Percentiles rank a stretch among this genome's conserved stretches.
These are phyloP conservation scores for Abelmoschus esculentus DNA, from an alignment of 345 rosid genomes.

Conservation along the genomic window DNA sequence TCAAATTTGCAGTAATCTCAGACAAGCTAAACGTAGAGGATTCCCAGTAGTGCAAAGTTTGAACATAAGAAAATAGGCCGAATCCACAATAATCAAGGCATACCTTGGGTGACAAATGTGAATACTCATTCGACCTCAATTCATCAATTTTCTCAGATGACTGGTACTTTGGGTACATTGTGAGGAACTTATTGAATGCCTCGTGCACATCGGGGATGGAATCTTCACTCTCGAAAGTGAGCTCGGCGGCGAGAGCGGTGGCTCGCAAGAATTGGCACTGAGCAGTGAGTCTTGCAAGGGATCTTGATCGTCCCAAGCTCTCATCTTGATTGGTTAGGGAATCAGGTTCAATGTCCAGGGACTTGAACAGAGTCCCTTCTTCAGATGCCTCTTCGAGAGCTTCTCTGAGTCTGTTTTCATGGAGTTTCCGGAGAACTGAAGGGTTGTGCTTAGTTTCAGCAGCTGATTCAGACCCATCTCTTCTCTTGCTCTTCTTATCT, in stretches of 20 bases:
- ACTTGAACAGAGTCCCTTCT: constrained; percentile 75
- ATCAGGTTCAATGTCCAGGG: constrained; percentile 64
- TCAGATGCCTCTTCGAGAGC: constrained; percentile 96
- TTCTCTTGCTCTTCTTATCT: constrained; percentile 76
- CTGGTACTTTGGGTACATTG: constrained; percentile 82
- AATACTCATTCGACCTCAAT: constrained; percentile 66
- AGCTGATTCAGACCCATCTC: constrained; percentile 56
- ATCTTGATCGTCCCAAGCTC: constrained; percentile 78
- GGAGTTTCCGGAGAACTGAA: constrained; percentile 56
- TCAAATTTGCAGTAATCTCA: constrained; percentile 88
- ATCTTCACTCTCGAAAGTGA: constrained; percentile 61
- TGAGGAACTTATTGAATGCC: constrained; percentile 59
- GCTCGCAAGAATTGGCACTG: constrained; percentile 89
- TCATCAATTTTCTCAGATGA: constrained; percentile 83
- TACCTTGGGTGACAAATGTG: constrained; percentile 82
- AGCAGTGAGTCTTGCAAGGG: constrained; percentile 88
- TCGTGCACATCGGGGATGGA: constrained; percentile 56
- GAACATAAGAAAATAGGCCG: constrained; percentile 87
- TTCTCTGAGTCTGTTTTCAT: constrained; percentile 81
- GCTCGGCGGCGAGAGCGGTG: constrained; percentile 79
- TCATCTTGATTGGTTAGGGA: constrained; percentile 49
- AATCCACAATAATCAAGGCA: constrained; percentile 99
- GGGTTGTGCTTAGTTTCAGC: constrained; percentile 37
- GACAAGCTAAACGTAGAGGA: constrained; percentile 94
- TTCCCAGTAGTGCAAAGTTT: constrained; percentile 90